phyloP scores from a whole-genome alignment of 2,329 filamentous ascomycete species.

The Exophiala mesophila region DNA sequence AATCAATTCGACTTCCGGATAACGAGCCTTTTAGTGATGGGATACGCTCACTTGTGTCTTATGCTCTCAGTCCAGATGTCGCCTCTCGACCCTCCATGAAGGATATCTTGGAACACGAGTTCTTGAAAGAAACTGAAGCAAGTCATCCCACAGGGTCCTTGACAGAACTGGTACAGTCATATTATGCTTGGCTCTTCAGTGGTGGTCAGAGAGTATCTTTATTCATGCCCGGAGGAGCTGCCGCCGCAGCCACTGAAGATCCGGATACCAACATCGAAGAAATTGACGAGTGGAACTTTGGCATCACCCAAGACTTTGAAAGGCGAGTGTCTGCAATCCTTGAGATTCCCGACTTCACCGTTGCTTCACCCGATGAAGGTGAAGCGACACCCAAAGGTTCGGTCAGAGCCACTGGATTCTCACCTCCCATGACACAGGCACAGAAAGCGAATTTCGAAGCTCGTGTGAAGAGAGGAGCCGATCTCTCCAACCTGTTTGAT shows the following conservation, averaged over 20 bases:
- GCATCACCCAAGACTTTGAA: slow-evolving; percentile 58
- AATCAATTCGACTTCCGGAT: slow-evolving; percentile 40
- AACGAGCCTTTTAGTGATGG: slow-evolving; percentile 40
- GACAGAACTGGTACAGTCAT: slow-evolving; percentile 43
- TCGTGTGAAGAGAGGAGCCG: slow-evolving; percentile 52
- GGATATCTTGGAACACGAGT: slow-evolving; percentile 43
- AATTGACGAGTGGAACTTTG: slow-evolving; percentile 61
- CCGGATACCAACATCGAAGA: slow-evolving; percentile 40
- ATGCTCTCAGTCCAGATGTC: slow-evolving; percentile 41
- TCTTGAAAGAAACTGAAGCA: slow-evolving; percentile 39
- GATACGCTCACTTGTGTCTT: slow-evolving; percentile 43
- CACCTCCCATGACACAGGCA: slow-evolving; percentile 34
- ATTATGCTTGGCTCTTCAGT: slow-evolving; percentile 46
- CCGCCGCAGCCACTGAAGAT: slow-evolving; percentile 45
- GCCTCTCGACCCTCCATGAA: slow-evolving; percentile 43
- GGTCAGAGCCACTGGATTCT: slow-evolving; percentile 13
- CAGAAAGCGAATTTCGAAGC: slow-evolving; percentile 53
- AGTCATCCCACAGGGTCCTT: slow-evolving; percentile 42
- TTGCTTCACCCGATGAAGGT: slow-evolving; percentile 42
- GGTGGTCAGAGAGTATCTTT: slow-evolving; percentile 51
- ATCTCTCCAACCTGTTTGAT: slow-evolving; percentile 56
- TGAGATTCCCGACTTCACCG: slow-evolving; percentile 28
- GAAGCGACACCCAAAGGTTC: slow-evolving; percentile 33
- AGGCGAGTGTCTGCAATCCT: slow-evolving; percentile 44
- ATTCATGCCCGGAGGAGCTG: slow-evolving; percentile 56